These are phyloP conservation scores for Dioscorea zingiberensis DNA, from an alignment of 106 monocot species.

Conservation along the genomic window DNA sequence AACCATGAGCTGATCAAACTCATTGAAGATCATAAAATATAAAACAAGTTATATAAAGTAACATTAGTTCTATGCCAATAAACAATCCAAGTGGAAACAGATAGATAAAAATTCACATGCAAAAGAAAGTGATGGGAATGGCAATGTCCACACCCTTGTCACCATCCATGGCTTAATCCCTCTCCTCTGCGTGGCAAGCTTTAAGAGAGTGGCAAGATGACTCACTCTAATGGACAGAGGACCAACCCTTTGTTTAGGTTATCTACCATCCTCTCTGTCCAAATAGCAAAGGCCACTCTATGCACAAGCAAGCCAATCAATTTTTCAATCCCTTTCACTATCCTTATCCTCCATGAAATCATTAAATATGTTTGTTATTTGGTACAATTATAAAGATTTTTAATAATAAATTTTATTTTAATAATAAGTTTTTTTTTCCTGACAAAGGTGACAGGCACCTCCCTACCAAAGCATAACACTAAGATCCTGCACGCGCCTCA, in stretches of 20 bases:
- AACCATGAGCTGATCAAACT: no score
- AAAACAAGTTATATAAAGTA: background rate
- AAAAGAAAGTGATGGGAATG: background rate
- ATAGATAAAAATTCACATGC: background rate
- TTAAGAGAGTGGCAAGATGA: background rate
- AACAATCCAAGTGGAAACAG: background rate
- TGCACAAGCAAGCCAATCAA: background rate
- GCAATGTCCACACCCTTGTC: background rate
- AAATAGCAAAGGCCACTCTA: background rate
- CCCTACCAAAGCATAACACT: no score
- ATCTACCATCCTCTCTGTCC: background rate
- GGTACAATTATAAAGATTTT: no score
- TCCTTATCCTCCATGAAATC: background rate
- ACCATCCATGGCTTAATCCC: background rate
- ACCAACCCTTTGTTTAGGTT: conserved; percentile 10
- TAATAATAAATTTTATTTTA: no score
- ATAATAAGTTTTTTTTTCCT: no score
- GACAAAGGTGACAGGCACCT: no score
- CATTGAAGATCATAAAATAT: background rate
- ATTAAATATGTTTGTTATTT: background rate
- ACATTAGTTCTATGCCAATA: no score
- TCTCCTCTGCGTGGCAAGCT: background rate
- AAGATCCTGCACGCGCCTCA: no score
- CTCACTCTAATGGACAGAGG: background rate
- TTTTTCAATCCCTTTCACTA: background rate